Base-by-base conservation (phyloP, 2,329 filamentous ascomycete genomes). In the Monilinia laxa region DNA sequence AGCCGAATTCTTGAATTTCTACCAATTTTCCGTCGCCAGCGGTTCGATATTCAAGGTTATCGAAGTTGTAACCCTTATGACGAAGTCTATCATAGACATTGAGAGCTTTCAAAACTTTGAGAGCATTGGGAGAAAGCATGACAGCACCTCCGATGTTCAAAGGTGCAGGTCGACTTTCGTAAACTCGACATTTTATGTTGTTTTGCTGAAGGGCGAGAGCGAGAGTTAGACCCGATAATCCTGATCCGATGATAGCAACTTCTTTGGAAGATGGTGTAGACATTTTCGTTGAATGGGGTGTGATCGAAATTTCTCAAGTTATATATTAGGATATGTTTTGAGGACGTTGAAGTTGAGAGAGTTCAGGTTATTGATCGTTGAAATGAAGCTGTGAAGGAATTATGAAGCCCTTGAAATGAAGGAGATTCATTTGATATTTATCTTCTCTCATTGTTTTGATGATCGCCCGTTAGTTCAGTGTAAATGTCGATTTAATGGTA, bases 121-220 rank as follows among this genome's bases (percentile, higher is more conserved):
- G 79, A 0, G 84, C 83, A 64, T 87, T 87, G 6, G 85, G 85
- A 0, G 84, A 85, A 2, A 87, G 80, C 81, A 86, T 85, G 40
- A 88, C 77, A 0, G 83, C 84, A 3, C 85, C 85, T 23, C 82
- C 82, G 31, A 81, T 81, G 67, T 82, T 78, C 2, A 81, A 77
- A 1, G 80, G 77, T 0, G 78, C 78, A 0, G 76, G 67, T 11
- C 82, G 79, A 18, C 79, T 77, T 68, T 87, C 85, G 68, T 85
- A 87, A 62, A 87, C 75, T 3, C 77, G 81, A 67, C 77, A 79
- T 6, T 77, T 70, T 54, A 88, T 86, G 52, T 77, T 77, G 66
- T 83, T 78, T 40, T 81, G 77, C 66, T 86, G 80, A 0, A 89
- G 77, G 2, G 82, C 79, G 0, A 89, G 78, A 0, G 84, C 84